Evolutionary conservation across 2,329 filamentous ascomycete genomes (phyloP).

Genomic region (Plectosphaerella plurivora): DNA sequence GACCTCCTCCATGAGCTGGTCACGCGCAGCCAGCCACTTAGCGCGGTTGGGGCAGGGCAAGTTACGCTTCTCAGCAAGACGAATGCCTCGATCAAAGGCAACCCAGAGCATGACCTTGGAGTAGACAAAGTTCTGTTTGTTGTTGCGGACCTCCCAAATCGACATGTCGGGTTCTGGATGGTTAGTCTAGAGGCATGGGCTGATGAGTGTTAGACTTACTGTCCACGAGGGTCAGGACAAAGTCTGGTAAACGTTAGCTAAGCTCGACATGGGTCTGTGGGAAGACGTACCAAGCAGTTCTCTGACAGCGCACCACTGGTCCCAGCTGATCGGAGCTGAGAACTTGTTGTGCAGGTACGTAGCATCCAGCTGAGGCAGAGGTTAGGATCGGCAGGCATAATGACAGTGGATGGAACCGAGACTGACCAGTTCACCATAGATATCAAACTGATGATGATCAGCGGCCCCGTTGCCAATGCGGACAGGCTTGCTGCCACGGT

Average conservation of each 20-base stretch:
- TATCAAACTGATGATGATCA: conserved; percentile 73
- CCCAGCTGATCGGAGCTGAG: conserved; percentile 71
- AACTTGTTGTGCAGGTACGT: conserved; percentile 79
- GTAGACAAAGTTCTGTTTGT: conserved; percentile 74
- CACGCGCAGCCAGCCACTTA: conserved; percentile 63
- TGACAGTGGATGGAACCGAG: too few species aligned
- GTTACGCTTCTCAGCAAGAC: conserved; percentile 69
- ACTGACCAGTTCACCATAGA: conserved; percentile 68
- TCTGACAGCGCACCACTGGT: conserved; percentile 68
- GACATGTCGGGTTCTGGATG: conserved; percentile 67
- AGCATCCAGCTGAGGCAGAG: conserved; percentile 41
- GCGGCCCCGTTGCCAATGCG: conserved; percentile 75
- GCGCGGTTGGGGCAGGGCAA: conserved; percentile 67
- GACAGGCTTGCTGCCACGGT: conserved; percentile 65
- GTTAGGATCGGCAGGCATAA: too few species aligned
- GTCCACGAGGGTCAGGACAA: conserved; percentile 63
- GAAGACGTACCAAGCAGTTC: conserved; percentile 50
- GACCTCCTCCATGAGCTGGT: conserved; percentile 67
- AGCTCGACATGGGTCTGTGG: neutral
- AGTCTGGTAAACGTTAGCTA: conserved; percentile 38
- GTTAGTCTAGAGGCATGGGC: conserved; percentile 8
- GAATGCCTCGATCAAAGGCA: conserved; percentile 69
- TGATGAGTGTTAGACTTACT: conserved; percentile 26
- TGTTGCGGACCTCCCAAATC: conserved; percentile 76
- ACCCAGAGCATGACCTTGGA: conserved; percentile 85